Percentiles rank a stretch among this genome's conserved stretches.
Conservation (phyloP, 164 flowering plant species). For the Cinnamomum micranthum region DNA sequence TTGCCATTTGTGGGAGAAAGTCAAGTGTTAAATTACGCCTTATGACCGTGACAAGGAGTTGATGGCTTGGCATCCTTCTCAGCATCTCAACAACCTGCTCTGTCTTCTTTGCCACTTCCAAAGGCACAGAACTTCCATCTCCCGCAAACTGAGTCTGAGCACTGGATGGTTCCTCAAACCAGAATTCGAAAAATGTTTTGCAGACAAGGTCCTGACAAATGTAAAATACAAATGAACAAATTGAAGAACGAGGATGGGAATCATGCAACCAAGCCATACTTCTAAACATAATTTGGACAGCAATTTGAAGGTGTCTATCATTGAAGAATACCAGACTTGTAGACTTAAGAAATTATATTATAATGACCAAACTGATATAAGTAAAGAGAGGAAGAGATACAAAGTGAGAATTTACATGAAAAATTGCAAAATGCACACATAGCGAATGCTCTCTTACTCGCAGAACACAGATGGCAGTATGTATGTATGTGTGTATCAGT, state of each 20-base stretch:
- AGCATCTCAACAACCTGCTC: constrained; percentile 92
- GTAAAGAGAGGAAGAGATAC: not conserved
- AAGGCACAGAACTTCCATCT: constrained; percentile 85
- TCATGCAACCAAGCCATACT: not conserved
- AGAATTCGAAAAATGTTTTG: constrained; percentile 96
- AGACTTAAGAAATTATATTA: too few relatives aligned
- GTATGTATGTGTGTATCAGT: too few relatives aligned
- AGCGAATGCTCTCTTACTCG: too few relatives aligned
- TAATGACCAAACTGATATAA: not conserved
- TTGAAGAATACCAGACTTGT: not conserved
- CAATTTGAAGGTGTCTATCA: not conserved
- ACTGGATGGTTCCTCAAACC: constrained; percentile 90
- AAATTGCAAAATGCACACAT: too few relatives aligned
- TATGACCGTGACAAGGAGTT: constrained; percentile 74
- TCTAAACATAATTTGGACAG: not conserved
- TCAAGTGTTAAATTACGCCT: constrained; percentile 86
- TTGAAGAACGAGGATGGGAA: not conserved
- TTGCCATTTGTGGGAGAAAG: constrained; percentile 86
- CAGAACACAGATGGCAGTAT: too few relatives aligned
- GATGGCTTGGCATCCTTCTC: constrained; percentile 72
- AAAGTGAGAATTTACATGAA: not conserved
- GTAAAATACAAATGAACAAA: not conserved
- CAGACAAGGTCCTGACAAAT: constrained; percentile 85
- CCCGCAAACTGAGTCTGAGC: constrained; percentile 52
- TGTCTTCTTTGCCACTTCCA: constrained; percentile 84